phyloP scores from a whole-genome alignment of 176 grass and related monocot genomes.

The Aegilops sharonensis region DNA sequence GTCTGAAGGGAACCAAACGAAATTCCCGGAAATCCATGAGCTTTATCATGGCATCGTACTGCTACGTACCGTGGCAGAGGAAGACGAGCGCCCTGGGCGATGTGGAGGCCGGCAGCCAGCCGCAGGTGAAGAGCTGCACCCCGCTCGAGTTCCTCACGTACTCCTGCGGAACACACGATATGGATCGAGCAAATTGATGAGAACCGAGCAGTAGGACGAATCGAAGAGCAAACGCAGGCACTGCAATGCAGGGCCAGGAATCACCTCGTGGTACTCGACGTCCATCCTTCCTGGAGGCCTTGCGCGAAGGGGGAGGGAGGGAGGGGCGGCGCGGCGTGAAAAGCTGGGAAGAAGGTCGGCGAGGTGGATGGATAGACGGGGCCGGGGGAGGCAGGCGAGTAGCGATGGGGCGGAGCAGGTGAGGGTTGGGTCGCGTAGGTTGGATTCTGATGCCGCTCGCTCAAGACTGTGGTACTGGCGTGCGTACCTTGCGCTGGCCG shows the following conservation, averaged over 20 bases:
- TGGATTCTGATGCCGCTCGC: not conserved
- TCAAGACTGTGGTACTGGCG: not conserved
- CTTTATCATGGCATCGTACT: no score
- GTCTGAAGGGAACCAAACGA: not conserved
- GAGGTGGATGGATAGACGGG: not conserved
- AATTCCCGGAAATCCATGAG: not conserved
- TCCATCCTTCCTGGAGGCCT: slow-evolving; percentile 27
- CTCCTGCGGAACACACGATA: slow-evolving; percentile 32
- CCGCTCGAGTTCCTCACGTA: slow-evolving; percentile 81
- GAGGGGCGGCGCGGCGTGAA: not conserved
- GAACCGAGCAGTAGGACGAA: not conserved
- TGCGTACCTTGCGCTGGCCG: not conserved
- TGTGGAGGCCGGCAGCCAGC: slow-evolving; percentile 60
- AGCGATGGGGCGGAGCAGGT: not conserved
- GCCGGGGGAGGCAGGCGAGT: not conserved
- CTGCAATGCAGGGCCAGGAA: no score
- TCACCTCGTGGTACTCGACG: slow-evolving; percentile 39
- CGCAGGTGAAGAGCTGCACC: slow-evolving; percentile 89
- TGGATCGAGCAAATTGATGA: not conserved
- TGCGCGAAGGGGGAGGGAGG: not conserved
- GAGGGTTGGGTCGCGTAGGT: not conserved
- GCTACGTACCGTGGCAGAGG: slow-evolving; percentile 76
- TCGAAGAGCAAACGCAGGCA: not conserved
- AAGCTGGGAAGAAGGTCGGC: not conserved
- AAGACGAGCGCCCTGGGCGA: slow-evolving; percentile 90